phyloP scores from a whole-genome alignment of 2,329 filamentous ascomycete species.

The Sporothrix luriei region DNA sequence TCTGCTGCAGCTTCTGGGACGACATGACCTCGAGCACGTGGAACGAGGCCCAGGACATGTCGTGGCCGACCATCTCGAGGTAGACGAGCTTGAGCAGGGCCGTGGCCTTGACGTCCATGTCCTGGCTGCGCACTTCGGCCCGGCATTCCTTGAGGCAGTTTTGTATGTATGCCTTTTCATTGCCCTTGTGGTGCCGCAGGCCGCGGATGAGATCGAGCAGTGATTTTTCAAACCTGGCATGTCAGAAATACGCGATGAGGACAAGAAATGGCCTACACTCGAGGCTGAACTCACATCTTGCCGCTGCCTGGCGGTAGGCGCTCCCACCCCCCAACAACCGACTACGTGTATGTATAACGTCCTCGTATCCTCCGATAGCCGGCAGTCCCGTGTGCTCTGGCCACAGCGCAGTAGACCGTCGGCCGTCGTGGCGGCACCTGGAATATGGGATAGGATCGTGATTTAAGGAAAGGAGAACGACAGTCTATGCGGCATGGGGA shows the following conservation, averaged over 20 bases:
- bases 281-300: conserved; percentile 28
- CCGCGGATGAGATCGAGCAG: conserved; percentile 98
- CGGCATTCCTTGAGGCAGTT: conserved; percentile 94
- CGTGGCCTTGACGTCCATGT: conserved; percentile 97
- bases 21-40: conserved; percentile 99
- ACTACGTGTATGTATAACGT: neutral
- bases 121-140: conserved; percentile 84
- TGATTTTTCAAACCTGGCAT: conserved; percentile 92
- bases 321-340: conserved; percentile 19
- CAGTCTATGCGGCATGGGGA: neutral
- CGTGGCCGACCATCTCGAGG: conserved; percentile 97
- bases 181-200: conserved; percentile 91
- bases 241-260: conserved; percentile 33
- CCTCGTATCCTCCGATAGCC: neutral
- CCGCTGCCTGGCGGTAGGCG: conserved; percentile 14
- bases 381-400: neutral
- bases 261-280: neutral
- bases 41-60: conserved; percentile 99
- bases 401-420: neutral
- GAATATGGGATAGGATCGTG: conserved; percentile 15
- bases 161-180: conserved; percentile 93
- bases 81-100: conserved; percentile 95
- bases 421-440: conserved; percentile 8
- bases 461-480: conserved; percentile 7
- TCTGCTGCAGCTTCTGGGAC: conserved; percentile 89